Evolutionary conservation across 768 basidiomycete genomes (phyloP).

Genomic region (Suillus brevipes): DNA sequence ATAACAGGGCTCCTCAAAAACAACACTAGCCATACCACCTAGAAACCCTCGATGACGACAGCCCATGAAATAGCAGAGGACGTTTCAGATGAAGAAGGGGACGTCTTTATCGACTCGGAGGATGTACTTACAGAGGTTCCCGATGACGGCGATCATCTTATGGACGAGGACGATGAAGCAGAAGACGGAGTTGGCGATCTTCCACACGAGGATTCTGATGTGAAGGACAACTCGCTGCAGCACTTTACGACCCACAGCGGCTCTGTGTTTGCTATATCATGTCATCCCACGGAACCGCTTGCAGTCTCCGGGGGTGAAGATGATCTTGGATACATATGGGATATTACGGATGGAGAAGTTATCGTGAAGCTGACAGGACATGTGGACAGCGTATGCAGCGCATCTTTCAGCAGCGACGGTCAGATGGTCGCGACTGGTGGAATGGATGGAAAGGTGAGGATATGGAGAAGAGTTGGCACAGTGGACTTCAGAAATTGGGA

Average conservation of each 20-base stretch:
- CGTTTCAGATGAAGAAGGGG: slow-evolving; percentile 45
- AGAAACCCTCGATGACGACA: slow-evolving; percentile 22
- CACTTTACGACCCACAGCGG: slow-evolving; percentile 64
- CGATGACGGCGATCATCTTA: slow-evolving; percentile 66
- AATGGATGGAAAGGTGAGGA: slow-evolving; percentile 93
- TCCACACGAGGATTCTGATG: slow-evolving; percentile 39
- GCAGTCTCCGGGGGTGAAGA: slow-evolving; percentile 95
- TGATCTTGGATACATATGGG: slow-evolving; percentile 93
- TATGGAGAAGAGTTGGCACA: slow-evolving; percentile 86
- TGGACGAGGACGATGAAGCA: slow-evolving; percentile 69
- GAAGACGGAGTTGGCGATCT: slow-evolving; percentile 49
- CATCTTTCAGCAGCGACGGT: slow-evolving; percentile 84
- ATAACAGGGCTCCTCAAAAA: slow-evolving; percentile 6
- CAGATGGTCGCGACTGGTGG: slow-evolving; percentile 94
- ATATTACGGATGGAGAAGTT: slow-evolving; percentile 76
- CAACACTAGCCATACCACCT: neutral
- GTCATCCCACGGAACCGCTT: slow-evolving; percentile 78
- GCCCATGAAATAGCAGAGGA: slow-evolving; percentile 41
- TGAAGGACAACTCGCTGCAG: slow-evolving; percentile 66
- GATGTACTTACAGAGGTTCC: slow-evolving; percentile 66
- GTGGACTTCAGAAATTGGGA: slow-evolving; percentile 84
- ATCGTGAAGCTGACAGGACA: slow-evolving; percentile 89
- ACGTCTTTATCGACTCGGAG: slow-evolving; percentile 63
- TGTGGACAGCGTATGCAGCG: slow-evolving; percentile 82
- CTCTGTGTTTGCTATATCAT: slow-evolving; percentile 83